phyloP scores from a whole-genome alignment of 345 rosid species.

The Geranium brycei region DNA sequence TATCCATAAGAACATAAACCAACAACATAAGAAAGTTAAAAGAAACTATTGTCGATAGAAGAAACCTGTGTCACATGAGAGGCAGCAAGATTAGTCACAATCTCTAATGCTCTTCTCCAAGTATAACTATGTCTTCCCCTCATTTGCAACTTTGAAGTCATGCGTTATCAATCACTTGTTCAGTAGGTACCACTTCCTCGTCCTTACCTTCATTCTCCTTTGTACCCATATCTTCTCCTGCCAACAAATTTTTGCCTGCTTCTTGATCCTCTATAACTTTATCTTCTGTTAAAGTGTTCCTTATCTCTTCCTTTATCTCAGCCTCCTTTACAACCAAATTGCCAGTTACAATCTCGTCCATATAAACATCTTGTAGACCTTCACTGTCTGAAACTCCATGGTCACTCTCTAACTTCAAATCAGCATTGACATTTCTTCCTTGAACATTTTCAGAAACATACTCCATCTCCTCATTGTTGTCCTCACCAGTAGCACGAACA shows the following conservation, averaged over 20 bases:
- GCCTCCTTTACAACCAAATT: neutral
- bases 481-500: constrained; percentile 11
- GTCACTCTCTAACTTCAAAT: constrained; percentile 1
- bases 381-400: constrained; percentile 5
- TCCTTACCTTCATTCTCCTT: neutral
- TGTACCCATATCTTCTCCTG: neutral
- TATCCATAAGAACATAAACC: neutral
- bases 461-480: constrained; percentile 1
- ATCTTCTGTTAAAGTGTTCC: neutral
- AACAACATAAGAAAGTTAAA: neutral
- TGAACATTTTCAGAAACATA: constrained; percentile 2
- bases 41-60: neutral
- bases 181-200: neutral
- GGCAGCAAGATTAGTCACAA: neutral
- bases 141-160: neutral
- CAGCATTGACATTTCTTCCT: neutral
- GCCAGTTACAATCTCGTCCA: neutral
- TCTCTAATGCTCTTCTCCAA: neutral
- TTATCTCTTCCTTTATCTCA: neutral
- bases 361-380: neutral
- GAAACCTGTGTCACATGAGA: neutral
- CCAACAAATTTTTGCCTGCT: neutral
- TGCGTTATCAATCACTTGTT: too few species aligned
- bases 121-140: neutral
- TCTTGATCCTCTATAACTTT: too few species aligned